Percentiles rank a stretch among this genome's conserved stretches.
phyloP scores from a whole-genome alignment of 176 grass and related monocot genomes.

The Neostapfia colusana region DNA sequence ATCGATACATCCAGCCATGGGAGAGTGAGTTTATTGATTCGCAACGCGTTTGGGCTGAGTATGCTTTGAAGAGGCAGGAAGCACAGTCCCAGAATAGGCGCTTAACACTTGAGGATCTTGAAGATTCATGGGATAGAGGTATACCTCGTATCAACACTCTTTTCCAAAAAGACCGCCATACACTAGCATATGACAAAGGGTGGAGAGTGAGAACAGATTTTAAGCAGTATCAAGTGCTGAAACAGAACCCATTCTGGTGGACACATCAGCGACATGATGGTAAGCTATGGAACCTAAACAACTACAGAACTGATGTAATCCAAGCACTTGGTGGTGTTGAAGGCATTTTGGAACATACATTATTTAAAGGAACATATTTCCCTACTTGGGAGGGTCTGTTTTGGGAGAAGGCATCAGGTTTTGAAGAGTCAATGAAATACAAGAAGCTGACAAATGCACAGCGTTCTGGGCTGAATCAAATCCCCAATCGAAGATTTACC shows the following conservation, averaged over 20 bases:
- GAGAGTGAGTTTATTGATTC: conserved; percentile 99
- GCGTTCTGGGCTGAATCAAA: conserved; percentile 91
- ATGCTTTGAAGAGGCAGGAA: conserved; percentile 99
- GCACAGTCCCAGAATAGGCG: conserved; percentile 94
- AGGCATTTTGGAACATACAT: conserved; percentile 93
- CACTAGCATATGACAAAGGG: conserved; percentile 91
- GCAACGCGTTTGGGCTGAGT: conserved; percentile 99
- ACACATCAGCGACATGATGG: conserved; percentile 98
- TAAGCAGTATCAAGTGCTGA: conserved; percentile 99
- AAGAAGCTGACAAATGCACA: conserved; percentile 99
- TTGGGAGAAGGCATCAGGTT: conserved; percentile 97
- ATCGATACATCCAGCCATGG: conserved; percentile 97
- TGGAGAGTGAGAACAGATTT: conserved; percentile 98
- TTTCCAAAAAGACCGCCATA: conserved; percentile 98
- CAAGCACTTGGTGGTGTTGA: conserved; percentile 99
- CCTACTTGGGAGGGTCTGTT: conserved; percentile 99
- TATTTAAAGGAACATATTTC: conserved; percentile 99
- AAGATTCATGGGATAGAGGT: conserved; percentile 98
- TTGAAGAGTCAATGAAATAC: conserved; percentile 99
- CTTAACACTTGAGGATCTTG: conserved; percentile 93
- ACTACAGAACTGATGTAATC: conserved; percentile 98
- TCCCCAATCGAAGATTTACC: conserved; percentile 96
- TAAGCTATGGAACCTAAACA: conserved; percentile 98
- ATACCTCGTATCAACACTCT: conserved; percentile 99
- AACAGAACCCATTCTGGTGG: conserved; percentile 99